Evolutionary conservation across 805 yeast genomes (phyloP).

Genomic region (Candida methanosorbosa): DNA sequence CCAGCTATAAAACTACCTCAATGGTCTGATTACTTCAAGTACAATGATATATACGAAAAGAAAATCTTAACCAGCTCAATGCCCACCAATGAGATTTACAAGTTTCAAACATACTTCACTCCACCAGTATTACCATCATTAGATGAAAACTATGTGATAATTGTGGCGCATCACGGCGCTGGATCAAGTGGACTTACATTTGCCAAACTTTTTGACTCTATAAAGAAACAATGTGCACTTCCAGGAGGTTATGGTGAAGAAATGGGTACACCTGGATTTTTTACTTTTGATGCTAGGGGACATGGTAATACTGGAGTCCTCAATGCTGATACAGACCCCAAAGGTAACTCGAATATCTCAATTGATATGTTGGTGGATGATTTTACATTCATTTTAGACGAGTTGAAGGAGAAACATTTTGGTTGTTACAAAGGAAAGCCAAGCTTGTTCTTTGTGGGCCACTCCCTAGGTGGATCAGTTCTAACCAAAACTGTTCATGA

Average conservation of each 20-base stretch:
- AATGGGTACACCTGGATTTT: conserved; percentile 42
- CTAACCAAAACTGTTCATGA: conserved; percentile 42
- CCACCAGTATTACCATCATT: conserved; percentile 31
- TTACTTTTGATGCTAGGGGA: conserved; percentile 76
- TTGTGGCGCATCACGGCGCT: conserved; percentile 88
- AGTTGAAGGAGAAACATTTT: conserved; percentile 23
- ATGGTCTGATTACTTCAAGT: conserved; percentile 28
- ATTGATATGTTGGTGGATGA: conserved; percentile 52
- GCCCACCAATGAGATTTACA: conserved; percentile 18
- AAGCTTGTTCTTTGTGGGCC: conserved; percentile 64
- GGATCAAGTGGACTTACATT: conserved; percentile 84
- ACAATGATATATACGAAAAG: conserved; percentile 13
- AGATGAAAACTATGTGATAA: conserved; percentile 37
- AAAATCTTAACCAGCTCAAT: no score
- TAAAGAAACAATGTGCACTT: conserved; percentile 16
- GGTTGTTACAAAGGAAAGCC: conserved; percentile 11
- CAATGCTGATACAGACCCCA: conserved; percentile 7
- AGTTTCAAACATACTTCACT: conserved; percentile 48
- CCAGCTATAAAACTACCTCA: conserved; percentile 5
- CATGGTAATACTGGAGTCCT: conserved; percentile 52
- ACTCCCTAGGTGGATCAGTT: conserved; percentile 89
- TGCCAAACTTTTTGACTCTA: conserved; percentile 39
- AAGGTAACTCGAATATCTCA: conserved; percentile 27
- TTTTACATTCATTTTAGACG: conserved; percentile 36
- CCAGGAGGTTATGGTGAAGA: no score